Evolutionary conservation across 2,329 filamentous ascomycete species (phyloP).

Genomic region (Trichophyton rubrum): DNA sequence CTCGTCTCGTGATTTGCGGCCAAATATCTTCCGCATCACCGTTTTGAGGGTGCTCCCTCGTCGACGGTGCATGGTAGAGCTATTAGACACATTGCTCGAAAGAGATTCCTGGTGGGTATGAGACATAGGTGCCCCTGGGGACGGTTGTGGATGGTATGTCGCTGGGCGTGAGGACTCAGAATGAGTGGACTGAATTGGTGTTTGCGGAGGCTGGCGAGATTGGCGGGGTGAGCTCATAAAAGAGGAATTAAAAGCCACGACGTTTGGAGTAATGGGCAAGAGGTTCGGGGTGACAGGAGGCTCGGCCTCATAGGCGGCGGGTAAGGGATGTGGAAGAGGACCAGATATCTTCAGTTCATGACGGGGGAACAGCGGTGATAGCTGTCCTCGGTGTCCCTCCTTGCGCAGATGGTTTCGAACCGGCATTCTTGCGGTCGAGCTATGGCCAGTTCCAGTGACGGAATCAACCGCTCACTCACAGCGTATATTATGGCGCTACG

Average conservation of each 20-base stretch:
- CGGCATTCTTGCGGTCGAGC: constrained; percentile 4
- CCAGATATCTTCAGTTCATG: constrained; percentile 23
- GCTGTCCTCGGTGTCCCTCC: not conserved
- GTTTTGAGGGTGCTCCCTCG: constrained; percentile 32
- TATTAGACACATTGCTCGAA: constrained; percentile 16
- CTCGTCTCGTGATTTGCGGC: constrained; percentile 25
- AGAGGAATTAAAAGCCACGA: constrained; percentile 6
- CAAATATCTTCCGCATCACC: constrained; percentile 36
- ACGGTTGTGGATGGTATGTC: constrained; percentile 11
- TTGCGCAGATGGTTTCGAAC: constrained; percentile 2
- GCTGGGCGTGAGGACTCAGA: constrained; percentile 9
- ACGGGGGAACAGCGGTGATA: constrained; percentile 15
- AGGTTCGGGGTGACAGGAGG: constrained; percentile 10
- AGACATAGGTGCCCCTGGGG: constrained; percentile 10
- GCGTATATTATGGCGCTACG: not conserved
- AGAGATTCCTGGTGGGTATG: constrained; percentile 17
- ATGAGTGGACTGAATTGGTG: constrained; percentile 13
- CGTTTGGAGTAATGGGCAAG: constrained; percentile 8
- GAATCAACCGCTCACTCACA: not conserved
- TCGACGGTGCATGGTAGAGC: constrained; percentile 24
- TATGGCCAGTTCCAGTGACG: not conserved
- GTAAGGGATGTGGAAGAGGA: constrained; percentile 17
- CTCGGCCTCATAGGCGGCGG: constrained; percentile 11
- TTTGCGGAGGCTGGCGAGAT: constrained; percentile 8
- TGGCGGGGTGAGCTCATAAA: constrained; percentile 1